Base-by-base conservation (phyloP, 2,329 filamentous ascomycete species). In the Aspergillus texensis region DNA sequence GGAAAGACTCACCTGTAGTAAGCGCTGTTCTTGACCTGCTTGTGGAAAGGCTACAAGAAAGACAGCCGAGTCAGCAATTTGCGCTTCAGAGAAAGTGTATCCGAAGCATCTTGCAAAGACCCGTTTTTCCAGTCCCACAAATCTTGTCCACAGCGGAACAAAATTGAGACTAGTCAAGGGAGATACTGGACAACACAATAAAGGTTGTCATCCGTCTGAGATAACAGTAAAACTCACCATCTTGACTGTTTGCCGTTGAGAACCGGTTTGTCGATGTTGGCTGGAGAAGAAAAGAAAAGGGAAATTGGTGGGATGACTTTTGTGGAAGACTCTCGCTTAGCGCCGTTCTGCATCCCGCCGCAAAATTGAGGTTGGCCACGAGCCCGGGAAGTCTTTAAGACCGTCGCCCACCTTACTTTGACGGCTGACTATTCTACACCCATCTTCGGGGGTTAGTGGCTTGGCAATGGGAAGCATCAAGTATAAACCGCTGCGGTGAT, bases 81-180 rank as follows among this genome's bases (percentile, higher is more conserved):
- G 89, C 94, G 93, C 94, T 97, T 97, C 94, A 97, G 94, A 84
- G 74, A 72, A 76, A 81, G 82, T 83, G 83, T 66, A 72, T 91
- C 92, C 94, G 94, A 97, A 97, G 93, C 93, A 96, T 93, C 92
- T 97, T 97, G 94, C 93, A 88, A 85, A 85, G 92, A 95, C 91
- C 91, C 90, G 76, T 71, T 55, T 41, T 55, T 16, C 67, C 67
- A 64, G 57, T 65, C 39, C 56, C 60, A 65, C 61, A 65, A 67
- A 39, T 60, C 32, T 48, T 43, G 58, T 24, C 36, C 58, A 52
- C 66, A 58, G 34, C 52, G 57, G 55, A 60, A 62, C 62, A 63
- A 61, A 57, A 52, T 60, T 21, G 34, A 28, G 28, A 32, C 10
- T 10, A 12, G 21, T 34, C 34, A 26, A 58, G 61, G 57, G 57